Conservation (phyloP, 2,329 filamentous ascomycete genomes). For the Exserohilum rostratum region DNA sequence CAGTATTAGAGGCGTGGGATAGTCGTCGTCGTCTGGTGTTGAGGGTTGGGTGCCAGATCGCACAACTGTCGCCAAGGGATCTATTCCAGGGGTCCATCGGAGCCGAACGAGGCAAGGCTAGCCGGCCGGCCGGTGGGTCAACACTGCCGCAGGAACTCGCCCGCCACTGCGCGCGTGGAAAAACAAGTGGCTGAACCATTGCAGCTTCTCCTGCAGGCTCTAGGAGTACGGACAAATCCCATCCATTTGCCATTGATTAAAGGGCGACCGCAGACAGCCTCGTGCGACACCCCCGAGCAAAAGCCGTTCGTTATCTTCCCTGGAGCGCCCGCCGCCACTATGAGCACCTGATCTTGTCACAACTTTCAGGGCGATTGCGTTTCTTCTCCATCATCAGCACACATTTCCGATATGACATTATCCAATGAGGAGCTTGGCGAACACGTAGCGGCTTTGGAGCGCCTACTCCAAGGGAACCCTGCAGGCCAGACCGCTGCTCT, state of each 20-base stretch:
- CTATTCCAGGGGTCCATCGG: slow-evolving; percentile 25
- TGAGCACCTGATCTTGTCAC: slow-evolving; percentile 18
- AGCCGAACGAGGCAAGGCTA: slow-evolving; percentile 22
- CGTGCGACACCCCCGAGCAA: background rate
- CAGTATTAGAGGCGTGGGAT: slow-evolving; percentile 9
- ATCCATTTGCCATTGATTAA: background rate
- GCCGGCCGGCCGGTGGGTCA: slow-evolving; percentile 18
- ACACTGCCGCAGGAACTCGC: slow-evolving; percentile 11
- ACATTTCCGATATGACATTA: slow-evolving; percentile 21
- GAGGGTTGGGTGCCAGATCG: slow-evolving; percentile 33
- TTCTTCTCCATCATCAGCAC: slow-evolving; percentile 9
- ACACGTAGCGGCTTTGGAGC: slow-evolving; percentile 24
- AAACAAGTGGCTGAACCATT: slow-evolving; percentile 17
- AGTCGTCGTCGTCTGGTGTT: slow-evolving; percentile 24
- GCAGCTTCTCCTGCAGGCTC: slow-evolving; percentile 9
- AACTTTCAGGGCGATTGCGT: slow-evolving; percentile 7
- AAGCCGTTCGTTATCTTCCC: slow-evolving; percentile 7
- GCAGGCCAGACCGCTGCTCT: slow-evolving; percentile 23
- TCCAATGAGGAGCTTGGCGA: slow-evolving; percentile 24
- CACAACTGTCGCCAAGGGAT: slow-evolving; percentile 35
- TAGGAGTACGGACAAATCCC: background rate
- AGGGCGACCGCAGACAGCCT: slow-evolving; percentile 1
- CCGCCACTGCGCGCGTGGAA: slow-evolving; percentile 9
- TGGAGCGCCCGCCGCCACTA: slow-evolving; percentile 7
- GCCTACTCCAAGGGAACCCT: slow-evolving; percentile 21